A percentile compares a stretch with the other conserved stretches of the same genome.
Evolutionary conservation across 257 asterid genomes (phyloP).

Genomic region (Paulownia fortunei): DNA sequence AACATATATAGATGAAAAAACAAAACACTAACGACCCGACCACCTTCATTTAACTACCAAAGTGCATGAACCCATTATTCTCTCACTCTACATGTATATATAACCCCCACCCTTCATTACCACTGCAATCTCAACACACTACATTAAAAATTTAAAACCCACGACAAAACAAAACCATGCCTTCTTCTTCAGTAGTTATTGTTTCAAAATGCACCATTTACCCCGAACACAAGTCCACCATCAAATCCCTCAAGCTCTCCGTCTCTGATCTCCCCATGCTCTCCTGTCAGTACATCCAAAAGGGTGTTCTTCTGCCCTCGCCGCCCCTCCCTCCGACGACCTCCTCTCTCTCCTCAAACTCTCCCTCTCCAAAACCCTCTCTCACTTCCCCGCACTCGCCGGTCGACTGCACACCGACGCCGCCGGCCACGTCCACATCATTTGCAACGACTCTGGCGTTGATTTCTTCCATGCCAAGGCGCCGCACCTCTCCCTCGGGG

Average conservation of each 20-base stretch:
- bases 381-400: constrained; percentile 83
- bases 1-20: background rate
- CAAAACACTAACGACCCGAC: constrained; percentile 34
- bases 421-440: constrained; percentile 66
- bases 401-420: constrained; percentile 79
- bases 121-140: constrained; percentile 2
- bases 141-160: background rate
- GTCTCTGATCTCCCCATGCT: constrained; percentile 98
- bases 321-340: constrained; percentile 47
- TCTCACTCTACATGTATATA: constrained; percentile 31
- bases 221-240: constrained; percentile 56
- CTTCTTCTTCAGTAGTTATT: constrained; percentile 66
- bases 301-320: constrained; percentile 73
- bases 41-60: constrained; percentile 32
- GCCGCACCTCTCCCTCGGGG: constrained; percentile 39
- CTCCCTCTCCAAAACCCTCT: constrained; percentile 72
- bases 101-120: constrained; percentile 5
- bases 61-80: constrained; percentile 43
- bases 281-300: constrained; percentile 92
- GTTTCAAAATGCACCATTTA: constrained; percentile 70
- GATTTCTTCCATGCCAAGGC: constrained; percentile 79
- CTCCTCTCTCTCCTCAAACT: constrained; percentile 67
- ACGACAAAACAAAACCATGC: constrained; percentile 44
- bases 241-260: constrained; percentile 72
- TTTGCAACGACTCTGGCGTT: constrained; percentile 72